Conservation (phyloP, 495 filamentous ascomycete species). For the Hypoxylon fuscum region DNA sequence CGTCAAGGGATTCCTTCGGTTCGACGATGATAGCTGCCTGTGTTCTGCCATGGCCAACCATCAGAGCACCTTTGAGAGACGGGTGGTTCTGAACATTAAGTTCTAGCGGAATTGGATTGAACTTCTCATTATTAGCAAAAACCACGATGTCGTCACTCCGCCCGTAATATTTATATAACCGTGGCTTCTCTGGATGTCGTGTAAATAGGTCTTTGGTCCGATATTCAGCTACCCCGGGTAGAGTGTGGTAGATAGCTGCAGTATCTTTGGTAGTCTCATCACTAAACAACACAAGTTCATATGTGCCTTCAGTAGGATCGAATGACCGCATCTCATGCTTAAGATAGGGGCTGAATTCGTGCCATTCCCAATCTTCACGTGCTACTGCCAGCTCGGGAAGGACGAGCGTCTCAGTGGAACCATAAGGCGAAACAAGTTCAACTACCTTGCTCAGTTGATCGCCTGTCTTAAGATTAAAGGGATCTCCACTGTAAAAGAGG, state of each 20-base stretch:
- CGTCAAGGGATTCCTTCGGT: not conserved
- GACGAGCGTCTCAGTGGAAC: constrained; percentile 23
- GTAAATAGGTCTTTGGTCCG: constrained; percentile 59
- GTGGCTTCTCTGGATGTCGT: constrained; percentile 49
- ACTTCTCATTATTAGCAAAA: constrained; percentile 62
- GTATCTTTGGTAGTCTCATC: constrained; percentile 9
- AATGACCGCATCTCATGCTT: constrained; percentile 39
- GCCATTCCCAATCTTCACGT: constrained; percentile 23
- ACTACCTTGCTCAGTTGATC: constrained; percentile 17
- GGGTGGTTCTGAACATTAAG: constrained; percentile 59
- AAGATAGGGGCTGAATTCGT: constrained; percentile 14
- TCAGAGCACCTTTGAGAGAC: constrained; percentile 63
- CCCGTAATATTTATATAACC: constrained; percentile 53
- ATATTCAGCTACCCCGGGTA: constrained; percentile 52
- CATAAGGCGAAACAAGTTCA: constrained; percentile 30
- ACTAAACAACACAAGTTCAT: constrained; percentile 33
- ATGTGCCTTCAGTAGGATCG: constrained; percentile 27
- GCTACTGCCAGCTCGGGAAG: constrained; percentile 3
- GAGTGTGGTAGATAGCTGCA: constrained; percentile 47
- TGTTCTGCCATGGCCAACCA: constrained; percentile 61
- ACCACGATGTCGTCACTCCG: constrained; percentile 64
- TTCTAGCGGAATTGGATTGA: constrained; percentile 66
- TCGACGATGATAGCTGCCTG: constrained; percentile 58
- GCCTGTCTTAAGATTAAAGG: constrained; percentile 12
- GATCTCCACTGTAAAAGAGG: constrained; percentile 39